A percentile compares a stretch with the other conserved stretches of the same genome.
Conservation (phyloP, 2,329 filamentous ascomycete genomes). For the Arachnomyces sp. region DNA sequence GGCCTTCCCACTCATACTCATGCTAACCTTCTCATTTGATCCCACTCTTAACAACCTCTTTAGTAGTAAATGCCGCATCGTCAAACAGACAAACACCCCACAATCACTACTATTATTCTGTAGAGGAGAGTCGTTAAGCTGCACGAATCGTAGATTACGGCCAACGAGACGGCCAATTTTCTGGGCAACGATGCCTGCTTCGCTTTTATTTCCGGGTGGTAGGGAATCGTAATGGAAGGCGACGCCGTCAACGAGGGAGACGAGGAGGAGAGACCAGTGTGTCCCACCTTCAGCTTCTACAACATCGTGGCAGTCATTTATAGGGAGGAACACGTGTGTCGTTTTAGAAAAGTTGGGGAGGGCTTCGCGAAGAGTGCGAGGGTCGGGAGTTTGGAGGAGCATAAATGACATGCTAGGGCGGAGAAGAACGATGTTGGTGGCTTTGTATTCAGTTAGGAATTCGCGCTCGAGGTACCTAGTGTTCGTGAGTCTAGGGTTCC, state of each 20-base stretch:
- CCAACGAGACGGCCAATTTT: slow-evolving; percentile 64
- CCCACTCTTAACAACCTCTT: slow-evolving; percentile 73
- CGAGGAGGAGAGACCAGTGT: slow-evolving; percentile 90
- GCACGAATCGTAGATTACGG: slow-evolving; percentile 60
- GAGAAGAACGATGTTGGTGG: slow-evolving; percentile 80
- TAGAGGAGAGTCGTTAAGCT: slow-evolving; percentile 76
- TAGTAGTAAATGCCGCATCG: slow-evolving; percentile 88
- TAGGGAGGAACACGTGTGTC: slow-evolving; percentile 89
- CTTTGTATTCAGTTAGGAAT: slow-evolving; percentile 67
- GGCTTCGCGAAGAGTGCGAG: slow-evolving; percentile 52
- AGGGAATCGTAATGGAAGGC: slow-evolving; percentile 97
- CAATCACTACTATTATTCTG: slow-evolving; percentile 92
- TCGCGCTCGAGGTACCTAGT: slow-evolving; percentile 75
- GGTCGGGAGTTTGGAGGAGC: slow-evolving; percentile 63
- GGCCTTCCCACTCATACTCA: slow-evolving; percentile 81
- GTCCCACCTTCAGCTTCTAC: slow-evolving; percentile 76
- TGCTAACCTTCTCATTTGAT: slow-evolving; percentile 77
- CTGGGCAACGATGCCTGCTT: slow-evolving; percentile 60
- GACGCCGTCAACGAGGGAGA: slow-evolving; percentile 77
- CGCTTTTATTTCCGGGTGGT: slow-evolving; percentile 62
- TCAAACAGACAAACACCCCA: slow-evolving; percentile 88
- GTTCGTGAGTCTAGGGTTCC: slow-evolving; percentile 9
- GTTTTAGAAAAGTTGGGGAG: slow-evolving; percentile 72
- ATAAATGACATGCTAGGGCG: slow-evolving; percentile 90
- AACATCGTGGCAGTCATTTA: slow-evolving; percentile 78